A percentile compares a stretch with the other conserved stretches of the same genome.
phyloP scores from a whole-genome alignment of 169 alveolate species.

The Plasmodium ovale region DNA sequence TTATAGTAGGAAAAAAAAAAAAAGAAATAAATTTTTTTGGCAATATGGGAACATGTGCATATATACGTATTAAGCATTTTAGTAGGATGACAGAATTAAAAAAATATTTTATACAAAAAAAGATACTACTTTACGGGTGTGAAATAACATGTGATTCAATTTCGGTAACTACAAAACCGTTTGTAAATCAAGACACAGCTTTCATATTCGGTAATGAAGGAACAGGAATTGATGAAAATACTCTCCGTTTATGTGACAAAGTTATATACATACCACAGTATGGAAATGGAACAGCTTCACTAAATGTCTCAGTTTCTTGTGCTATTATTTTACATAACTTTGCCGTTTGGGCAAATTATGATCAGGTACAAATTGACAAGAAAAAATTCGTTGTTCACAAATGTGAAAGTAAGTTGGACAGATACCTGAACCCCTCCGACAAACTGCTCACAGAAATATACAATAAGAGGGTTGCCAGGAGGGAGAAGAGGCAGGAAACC shows the following conservation, averaged over 20 bases:
- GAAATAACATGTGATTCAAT: slow-evolving; percentile 87
- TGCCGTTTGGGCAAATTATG: slow-evolving; percentile 81
- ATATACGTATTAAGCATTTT: slow-evolving; percentile 70
- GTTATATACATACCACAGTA: slow-evolving; percentile 92
- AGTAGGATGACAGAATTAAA: slow-evolving; percentile 66
- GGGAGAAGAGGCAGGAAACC: neutral
- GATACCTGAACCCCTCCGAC: slow-evolving; percentile 50
- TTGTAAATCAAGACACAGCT: slow-evolving; percentile 89
- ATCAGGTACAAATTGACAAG: slow-evolving; percentile 10
- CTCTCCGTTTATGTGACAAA: slow-evolving; percentile 90
- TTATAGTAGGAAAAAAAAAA: slow-evolving; percentile 78
- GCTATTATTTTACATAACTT: slow-evolving; percentile 92
- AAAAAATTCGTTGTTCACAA: slow-evolving; percentile 50
- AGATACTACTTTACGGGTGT: slow-evolving; percentile 87
- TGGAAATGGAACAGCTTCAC: slow-evolving; percentile 90
- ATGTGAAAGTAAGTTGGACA: slow-evolving; percentile 37
- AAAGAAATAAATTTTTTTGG: slow-evolving; percentile 79
- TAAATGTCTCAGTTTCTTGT: slow-evolving; percentile 93
- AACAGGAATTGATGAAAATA: slow-evolving; percentile 89
- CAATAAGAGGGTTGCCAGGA: slow-evolving; percentile 1
- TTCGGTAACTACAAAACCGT: slow-evolving; percentile 81
- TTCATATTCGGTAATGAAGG: slow-evolving; percentile 94
- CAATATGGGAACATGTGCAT: slow-evolving; percentile 79
- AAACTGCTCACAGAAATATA: slow-evolving; percentile 18
- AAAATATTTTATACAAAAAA: slow-evolving; percentile 76